These are phyloP conservation scores for Globisporangium emineosum DNA, from an alignment of 352 stramenopile species.

Conservation along the genomic window DNA sequence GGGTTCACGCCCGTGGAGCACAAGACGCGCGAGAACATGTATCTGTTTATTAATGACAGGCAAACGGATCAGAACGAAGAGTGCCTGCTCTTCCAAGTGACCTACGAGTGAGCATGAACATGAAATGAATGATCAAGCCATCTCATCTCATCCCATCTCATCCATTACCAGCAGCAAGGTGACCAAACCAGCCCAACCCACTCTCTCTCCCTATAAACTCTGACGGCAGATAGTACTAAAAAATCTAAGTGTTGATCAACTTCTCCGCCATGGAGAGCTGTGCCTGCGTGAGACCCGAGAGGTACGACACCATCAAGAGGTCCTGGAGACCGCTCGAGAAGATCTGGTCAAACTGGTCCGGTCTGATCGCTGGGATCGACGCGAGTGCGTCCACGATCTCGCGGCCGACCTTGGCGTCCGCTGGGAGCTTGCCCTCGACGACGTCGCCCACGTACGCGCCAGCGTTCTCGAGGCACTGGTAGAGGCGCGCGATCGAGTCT, in stretches of 20 bases:
- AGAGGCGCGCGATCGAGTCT: constrained; percentile 85
- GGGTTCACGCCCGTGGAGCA: constrained; percentile 28
- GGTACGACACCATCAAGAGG: constrained; percentile 98
- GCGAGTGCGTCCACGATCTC: constrained; percentile 94
- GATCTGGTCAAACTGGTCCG: constrained; percentile 95
- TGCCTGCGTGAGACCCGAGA: constrained; percentile 96
- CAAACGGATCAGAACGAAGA: constrained; percentile 91
- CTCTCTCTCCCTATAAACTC: constrained; percentile 1
- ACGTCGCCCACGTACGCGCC: constrained; percentile 91
- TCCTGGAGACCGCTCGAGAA: constrained; percentile 97
- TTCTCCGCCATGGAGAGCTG: constrained; percentile 98
- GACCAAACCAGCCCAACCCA: background rate
- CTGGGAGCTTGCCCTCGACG: constrained; percentile 67
- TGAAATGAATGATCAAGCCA: background rate
- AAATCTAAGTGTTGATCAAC: constrained; percentile 89
- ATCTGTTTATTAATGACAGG: constrained; percentile 92
- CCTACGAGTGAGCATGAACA: constrained; percentile 36
- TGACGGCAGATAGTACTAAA: background rate
- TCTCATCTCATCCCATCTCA: background rate
- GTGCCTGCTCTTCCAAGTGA: constrained; percentile 87
- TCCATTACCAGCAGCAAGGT: background rate
- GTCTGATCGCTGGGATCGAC: constrained; percentile 90
- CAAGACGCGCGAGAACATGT: constrained; percentile 42
- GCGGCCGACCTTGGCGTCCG: constrained; percentile 88
- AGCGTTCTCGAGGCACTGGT: constrained; percentile 89